Conservation (phyloP, 805 yeast species). For the Saturnispora bothae region DNA sequence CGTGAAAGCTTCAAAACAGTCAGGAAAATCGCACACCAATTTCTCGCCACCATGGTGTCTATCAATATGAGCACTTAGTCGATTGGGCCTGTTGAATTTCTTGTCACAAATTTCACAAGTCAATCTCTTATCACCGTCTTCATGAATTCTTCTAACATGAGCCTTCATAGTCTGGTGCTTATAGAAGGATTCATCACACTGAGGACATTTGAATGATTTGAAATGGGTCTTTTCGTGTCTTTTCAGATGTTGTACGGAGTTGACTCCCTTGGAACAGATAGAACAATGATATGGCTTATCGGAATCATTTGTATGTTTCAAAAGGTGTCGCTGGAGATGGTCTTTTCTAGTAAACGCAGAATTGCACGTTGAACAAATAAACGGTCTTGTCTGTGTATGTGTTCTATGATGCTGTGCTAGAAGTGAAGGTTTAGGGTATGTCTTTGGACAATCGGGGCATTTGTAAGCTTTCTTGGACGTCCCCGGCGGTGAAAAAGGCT, state of each 20-base stretch:
- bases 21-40: conserved; percentile 52
- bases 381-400: conserved; percentile 76
- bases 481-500: conserved; percentile 26
- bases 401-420: conserved; percentile 72
- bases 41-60: conserved; percentile 46
- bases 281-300: conserved; percentile 66
- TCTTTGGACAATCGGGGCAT: conserved; percentile 57
- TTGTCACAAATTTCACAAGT: conserved; percentile 56
- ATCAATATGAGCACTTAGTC: conserved; percentile 54
- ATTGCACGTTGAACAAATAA: conserved; percentile 39
- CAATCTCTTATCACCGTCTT: conserved; percentile 30
- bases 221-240: conserved; percentile 81
- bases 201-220: conserved; percentile 48
- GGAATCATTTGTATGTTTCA: conserved; percentile 44
- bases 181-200: conserved; percentile 59
- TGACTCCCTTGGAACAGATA: conserved; percentile 73
- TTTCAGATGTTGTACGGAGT: conserved; percentile 66
- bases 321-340: conserved; percentile 64
- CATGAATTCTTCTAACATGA: conserved; percentile 59
- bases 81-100: conserved; percentile 50
- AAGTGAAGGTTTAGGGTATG: conserved; percentile 72
- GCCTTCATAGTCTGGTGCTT: conserved; percentile 68
- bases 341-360: conserved; percentile 73
- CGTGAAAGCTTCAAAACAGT: conserved; percentile 49
- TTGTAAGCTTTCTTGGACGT: conserved; percentile 57